A percentile compares a stretch with the other conserved stretches of the same genome.
Evolutionary conservation across 2,329 filamentous ascomycete genomes (phyloP).

Genomic region (Cyanodermella asteris): DNA sequence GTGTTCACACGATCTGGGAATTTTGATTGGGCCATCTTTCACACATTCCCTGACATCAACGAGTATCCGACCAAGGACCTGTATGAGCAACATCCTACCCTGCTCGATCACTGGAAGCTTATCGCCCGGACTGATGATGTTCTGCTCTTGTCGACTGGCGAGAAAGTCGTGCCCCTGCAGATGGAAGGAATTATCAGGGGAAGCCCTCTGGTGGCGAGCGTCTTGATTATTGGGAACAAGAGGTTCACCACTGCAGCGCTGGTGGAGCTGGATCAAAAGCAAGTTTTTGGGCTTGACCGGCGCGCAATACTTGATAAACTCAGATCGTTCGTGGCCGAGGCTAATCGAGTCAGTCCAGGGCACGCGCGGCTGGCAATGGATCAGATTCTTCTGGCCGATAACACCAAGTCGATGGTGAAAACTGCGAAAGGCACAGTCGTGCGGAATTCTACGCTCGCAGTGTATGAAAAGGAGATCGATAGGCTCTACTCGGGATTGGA

Average conservation of each 20-base stretch:
- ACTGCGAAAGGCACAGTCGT: conserved; percentile 26
- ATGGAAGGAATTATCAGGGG: conserved; percentile 17
- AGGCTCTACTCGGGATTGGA: no score
- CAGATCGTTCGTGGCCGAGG: no score
- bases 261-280: conserved; percentile 18
- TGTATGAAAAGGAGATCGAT: conserved; percentile 26
- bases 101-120: conserved; percentile 16
- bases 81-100: conserved; percentile 16
- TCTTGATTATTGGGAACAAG: no score
- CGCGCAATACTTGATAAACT: no score
- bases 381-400: conserved; percentile 20
- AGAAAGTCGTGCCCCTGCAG: conserved; percentile 22
- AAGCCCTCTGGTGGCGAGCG: conserved; percentile 9
- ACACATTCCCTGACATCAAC: conserved; percentile 7
- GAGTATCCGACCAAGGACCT: conserved; percentile 20
- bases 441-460: conserved; percentile 17
- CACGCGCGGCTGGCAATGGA: conserved; percentile 22
- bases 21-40: conserved; percentile 4
- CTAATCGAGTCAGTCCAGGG: conserved; percentile 19
- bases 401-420: conserved; percentile 21
- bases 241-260: conserved; percentile 17
- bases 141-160: conserved; percentile 21
- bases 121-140: conserved; percentile 21
- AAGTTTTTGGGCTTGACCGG: no score
- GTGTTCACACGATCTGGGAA: conserved; percentile 1